Evolutionary conservation across 345 rosid genomes (phyloP).

Genomic region (Eucalyptus leucophloia): DNA sequence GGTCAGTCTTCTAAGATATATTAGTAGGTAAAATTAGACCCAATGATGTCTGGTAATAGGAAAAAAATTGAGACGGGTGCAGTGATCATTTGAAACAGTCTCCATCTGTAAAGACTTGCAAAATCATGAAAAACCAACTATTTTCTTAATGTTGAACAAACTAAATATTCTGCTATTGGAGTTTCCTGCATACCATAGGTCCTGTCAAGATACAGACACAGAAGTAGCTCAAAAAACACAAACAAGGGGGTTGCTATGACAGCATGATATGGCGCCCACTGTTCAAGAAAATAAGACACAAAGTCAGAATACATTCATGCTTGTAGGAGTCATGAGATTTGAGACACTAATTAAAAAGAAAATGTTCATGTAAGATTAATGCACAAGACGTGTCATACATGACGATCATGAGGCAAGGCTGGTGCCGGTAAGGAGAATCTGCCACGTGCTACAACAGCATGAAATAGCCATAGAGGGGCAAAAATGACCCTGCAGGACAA

Average conservation of each 20-base stretch:
- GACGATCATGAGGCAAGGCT: slow-evolving; percentile 69
- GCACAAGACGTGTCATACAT: slow-evolving; percentile 22
- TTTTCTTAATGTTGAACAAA: background rate
- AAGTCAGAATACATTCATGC: background rate
- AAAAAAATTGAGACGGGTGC: background rate
- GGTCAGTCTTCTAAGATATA: background rate
- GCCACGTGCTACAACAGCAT: slow-evolving; percentile 70
- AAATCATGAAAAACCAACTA: background rate
- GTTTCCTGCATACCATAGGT: slow-evolving; percentile 33
- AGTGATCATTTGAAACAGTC: background rate
- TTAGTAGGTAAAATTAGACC: background rate
- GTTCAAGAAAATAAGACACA: slow-evolving; percentile 7
- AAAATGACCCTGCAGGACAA: slow-evolving; percentile 50
- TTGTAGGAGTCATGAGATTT: background rate
- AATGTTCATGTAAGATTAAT: background rate
- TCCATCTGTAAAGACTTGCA: background rate
- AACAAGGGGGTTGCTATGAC: slow-evolving; percentile 68
- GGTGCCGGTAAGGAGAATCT: slow-evolving; percentile 96
- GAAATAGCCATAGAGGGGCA: slow-evolving; percentile 78
- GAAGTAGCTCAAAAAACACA: slow-evolving; percentile 77
- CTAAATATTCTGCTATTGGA: background rate
- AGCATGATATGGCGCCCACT: slow-evolving; percentile 94
- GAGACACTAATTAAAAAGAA: background rate
- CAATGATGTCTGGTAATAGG: background rate
- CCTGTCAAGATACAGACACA: slow-evolving; percentile 62